Evolutionary conservation across 495 filamentous ascomycete genomes (phyloP).

Genomic region (Daldinia decipiens): DNA sequence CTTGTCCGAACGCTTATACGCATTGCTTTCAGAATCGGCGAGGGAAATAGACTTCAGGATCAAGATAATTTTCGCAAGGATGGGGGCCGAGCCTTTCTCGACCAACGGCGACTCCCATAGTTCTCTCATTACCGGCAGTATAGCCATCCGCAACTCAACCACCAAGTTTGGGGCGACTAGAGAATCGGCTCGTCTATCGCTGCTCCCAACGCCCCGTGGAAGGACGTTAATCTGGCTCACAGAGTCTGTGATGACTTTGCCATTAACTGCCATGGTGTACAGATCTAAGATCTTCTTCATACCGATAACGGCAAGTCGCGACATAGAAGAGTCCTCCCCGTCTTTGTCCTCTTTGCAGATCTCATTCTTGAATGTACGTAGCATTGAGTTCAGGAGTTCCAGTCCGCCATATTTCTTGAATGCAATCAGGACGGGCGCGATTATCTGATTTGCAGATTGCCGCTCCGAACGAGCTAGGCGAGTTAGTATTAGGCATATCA

Average conservation of each 20-base stretch:
- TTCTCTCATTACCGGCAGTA: conserved; percentile 78
- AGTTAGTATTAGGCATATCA: conserved; percentile 28
- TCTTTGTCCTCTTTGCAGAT: conserved; percentile 57
- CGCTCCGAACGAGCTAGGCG: conserved; percentile 41
- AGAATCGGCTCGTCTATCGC: conserved; percentile 68
- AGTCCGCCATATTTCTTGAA: conserved; percentile 87
- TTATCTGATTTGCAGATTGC: conserved; percentile 60
- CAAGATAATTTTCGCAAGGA: conserved; percentile 82
- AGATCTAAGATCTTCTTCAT: conserved; percentile 87
- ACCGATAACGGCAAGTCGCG: conserved; percentile 60
- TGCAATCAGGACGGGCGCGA: conserved; percentile 82
- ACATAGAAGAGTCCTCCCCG: conserved; percentile 49
- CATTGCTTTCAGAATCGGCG: conserved; percentile 76
- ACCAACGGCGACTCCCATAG: conserved; percentile 87
- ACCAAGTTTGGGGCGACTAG: conserved; percentile 81
- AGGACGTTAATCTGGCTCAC: conserved; percentile 70
- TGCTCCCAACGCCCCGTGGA: conserved; percentile 55
- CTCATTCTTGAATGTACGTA: conserved; percentile 76
- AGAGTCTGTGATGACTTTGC: conserved; percentile 82
- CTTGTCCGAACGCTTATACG: conserved; percentile 69
- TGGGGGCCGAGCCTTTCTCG: conserved; percentile 77
- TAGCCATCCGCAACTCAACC: conserved; percentile 84
- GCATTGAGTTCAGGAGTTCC: conserved; percentile 74
- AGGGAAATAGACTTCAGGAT: conserved; percentile 83
- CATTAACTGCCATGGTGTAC: conserved; percentile 76